Conservation (phyloP, 768 basidiomycete genomes). For the Dictyophora rubrovolvata region DNA sequence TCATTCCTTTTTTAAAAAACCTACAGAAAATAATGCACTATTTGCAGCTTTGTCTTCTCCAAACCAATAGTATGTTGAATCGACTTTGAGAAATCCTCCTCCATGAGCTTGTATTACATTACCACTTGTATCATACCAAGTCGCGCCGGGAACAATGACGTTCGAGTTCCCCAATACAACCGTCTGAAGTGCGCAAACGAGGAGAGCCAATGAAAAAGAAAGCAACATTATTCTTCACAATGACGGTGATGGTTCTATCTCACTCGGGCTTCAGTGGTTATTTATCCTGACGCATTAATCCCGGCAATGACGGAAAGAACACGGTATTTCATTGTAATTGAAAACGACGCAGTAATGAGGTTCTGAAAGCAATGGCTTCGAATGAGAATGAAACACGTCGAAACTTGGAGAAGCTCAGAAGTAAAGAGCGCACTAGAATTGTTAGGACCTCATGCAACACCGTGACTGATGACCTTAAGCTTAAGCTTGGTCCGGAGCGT, state of each 20-base stretch:
- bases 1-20: conserved; percentile 1
- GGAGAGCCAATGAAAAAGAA: neutral
- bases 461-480: too few species aligned
- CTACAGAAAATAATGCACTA: conserved; percentile 41
- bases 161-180: conserved; percentile 1
- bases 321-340: neutral
- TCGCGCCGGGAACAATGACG: conserved; percentile 51
- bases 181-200: neutral
- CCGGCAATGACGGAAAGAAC: neutral
- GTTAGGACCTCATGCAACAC: too few species aligned
- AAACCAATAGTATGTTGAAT: conserved; percentile 48
- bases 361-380: neutral
- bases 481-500: too few species aligned
- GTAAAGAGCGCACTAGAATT: too few species aligned
- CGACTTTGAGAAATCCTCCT: conserved; percentile 48
- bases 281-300: neutral
- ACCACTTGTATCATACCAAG: conserved; percentile 52
- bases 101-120: conserved; percentile 57
- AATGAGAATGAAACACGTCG: neutral
- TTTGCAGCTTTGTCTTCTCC: conserved; percentile 55
- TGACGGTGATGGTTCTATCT: neutral
- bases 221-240: neutral
- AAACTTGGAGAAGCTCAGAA: neutral
- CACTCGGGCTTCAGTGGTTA: neutral
- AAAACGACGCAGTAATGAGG: neutral